A percentile compares a stretch with the other conserved stretches of the same genome.
Evolutionary conservation across 306 rosid genomes (phyloP).

Genomic region (Prosopis cineraria): DNA sequence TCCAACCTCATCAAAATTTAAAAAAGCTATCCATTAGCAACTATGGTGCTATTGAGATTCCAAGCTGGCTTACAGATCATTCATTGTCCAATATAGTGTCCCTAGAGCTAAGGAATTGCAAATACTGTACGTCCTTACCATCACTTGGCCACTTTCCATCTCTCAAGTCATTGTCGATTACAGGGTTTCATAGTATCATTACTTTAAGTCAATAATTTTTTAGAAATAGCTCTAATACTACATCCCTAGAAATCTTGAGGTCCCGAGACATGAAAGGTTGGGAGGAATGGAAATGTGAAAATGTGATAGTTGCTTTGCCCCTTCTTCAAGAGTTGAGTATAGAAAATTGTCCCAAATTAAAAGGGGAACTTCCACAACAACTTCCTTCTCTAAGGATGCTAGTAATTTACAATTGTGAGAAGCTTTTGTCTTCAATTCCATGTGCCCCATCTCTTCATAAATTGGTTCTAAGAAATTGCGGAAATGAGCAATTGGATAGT

Average conservation of each 20-base stretch:
- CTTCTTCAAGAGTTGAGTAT: background rate
- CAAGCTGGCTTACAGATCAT: background rate
- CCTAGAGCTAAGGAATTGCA: background rate
- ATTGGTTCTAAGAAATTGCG: no score
- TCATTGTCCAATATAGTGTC: background rate
- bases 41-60: background rate
- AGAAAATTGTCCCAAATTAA: no score
- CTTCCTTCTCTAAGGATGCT: no score
- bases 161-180: no score
- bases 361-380: no score
- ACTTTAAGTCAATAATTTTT: background rate
- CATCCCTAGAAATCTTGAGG: background rate
- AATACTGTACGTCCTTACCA: no score
- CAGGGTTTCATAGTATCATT: background rate
- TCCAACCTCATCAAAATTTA: no score
- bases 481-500: no score
- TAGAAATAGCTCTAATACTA: background rate
- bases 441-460: no score
- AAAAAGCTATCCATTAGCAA: no score
- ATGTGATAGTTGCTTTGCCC: background rate
- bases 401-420: background rate
- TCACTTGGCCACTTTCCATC: no score
- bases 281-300: no score
- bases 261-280: background rate
- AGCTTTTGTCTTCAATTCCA: background rate